phyloP scores from a whole-genome alignment of 768 basidiomycete genomes.

The Aureoboletus auriporus region DNA sequence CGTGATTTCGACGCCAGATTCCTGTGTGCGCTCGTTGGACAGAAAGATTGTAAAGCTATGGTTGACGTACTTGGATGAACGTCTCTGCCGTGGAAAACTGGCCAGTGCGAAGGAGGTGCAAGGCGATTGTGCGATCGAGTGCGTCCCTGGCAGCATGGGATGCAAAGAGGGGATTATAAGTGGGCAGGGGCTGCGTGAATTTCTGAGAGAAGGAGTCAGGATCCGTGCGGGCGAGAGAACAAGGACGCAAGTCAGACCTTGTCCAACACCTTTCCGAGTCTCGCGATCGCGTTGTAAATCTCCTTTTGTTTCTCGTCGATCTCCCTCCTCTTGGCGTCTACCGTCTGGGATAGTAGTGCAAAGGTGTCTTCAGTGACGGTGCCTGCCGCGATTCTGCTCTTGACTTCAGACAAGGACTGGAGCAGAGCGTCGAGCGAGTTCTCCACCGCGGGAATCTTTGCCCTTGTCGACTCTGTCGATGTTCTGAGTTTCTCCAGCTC shows the following conservation, averaged over 20 bases:
- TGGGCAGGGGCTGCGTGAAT: conserved; percentile 57
- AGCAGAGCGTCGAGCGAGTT: conserved; percentile 66
- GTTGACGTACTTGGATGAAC: conserved; percentile 58
- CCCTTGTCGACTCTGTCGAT: conserved; percentile 47
- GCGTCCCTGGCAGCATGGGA: conserved; percentile 56
- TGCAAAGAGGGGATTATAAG: conserved; percentile 63
- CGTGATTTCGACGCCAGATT: conserved; percentile 58
- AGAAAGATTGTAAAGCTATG: not conserved
- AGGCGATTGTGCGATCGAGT: conserved; percentile 65
- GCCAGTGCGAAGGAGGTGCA: conserved; percentile 78
- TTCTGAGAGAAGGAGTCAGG: conserved; percentile 38
- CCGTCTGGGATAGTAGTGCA: conserved; percentile 46
- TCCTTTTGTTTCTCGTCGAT: conserved; percentile 89
- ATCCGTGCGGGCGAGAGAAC: not conserved
- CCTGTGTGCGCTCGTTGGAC: conserved; percentile 38
- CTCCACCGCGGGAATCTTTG: conserved; percentile 49
- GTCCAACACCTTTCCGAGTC: conserved; percentile 83
- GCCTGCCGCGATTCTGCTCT: conserved; percentile 47
- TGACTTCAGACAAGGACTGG: conserved; percentile 51
- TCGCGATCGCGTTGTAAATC: conserved; percentile 69
- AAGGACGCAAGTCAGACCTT: conserved; percentile 53
- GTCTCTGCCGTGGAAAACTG: conserved; percentile 74
- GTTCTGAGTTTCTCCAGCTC: conserved; percentile 77
- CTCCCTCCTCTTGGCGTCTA: conserved; percentile 76
- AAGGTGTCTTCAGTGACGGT: conserved; percentile 47